Percentiles rank a stretch among this genome's conserved stretches.
Evolutionary conservation across 1,284 basidiomycete species (phyloP).

Genomic region (Cystobasidium pallidum): DNA sequence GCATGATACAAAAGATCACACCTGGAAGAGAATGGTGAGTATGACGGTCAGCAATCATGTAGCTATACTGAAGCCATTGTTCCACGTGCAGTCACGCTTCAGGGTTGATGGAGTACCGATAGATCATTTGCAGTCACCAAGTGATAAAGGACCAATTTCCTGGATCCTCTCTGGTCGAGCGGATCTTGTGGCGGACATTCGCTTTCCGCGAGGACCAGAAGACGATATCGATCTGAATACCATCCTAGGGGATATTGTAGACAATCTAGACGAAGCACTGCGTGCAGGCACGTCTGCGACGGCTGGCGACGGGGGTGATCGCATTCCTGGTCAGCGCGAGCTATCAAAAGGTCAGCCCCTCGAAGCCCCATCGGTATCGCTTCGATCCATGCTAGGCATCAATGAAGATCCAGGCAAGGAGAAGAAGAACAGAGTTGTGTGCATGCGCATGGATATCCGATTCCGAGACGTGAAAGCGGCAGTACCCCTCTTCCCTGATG

Average conservation of each 20-base stretch:
- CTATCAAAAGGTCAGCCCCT: constrained; percentile 50
- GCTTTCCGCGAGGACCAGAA: constrained; percentile 82
- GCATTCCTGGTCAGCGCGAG: constrained; percentile 46
- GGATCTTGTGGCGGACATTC: constrained; percentile 95
- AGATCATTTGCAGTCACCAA: constrained; percentile 88
- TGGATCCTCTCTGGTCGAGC: constrained; percentile 97
- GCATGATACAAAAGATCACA: constrained; percentile 75
- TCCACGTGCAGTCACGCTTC: constrained; percentile 72
- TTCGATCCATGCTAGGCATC: constrained; percentile 44
- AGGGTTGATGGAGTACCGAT: constrained; percentile 96
- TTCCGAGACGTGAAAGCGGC: constrained; percentile 96
- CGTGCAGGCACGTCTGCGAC: constrained; percentile 21
- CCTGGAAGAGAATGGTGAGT: constrained; percentile 85
- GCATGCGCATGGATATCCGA: constrained; percentile 89
- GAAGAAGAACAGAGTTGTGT: constrained; percentile 58
- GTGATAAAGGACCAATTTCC: constrained; percentile 80
- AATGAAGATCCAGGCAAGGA: constrained; percentile 39
- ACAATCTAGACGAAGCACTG: constrained; percentile 65
- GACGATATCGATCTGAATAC: constrained; percentile 73
- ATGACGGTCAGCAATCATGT: neutral
- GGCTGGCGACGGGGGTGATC: neutral
- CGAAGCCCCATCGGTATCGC: constrained; percentile 51
- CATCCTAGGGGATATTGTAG: constrained; percentile 87
- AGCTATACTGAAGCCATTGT: neutral
- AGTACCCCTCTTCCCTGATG: constrained; percentile 84